Evolutionary conservation across 176 grass and related monocot species (phyloP).

Genomic region (Paspalum vaginatum): DNA sequence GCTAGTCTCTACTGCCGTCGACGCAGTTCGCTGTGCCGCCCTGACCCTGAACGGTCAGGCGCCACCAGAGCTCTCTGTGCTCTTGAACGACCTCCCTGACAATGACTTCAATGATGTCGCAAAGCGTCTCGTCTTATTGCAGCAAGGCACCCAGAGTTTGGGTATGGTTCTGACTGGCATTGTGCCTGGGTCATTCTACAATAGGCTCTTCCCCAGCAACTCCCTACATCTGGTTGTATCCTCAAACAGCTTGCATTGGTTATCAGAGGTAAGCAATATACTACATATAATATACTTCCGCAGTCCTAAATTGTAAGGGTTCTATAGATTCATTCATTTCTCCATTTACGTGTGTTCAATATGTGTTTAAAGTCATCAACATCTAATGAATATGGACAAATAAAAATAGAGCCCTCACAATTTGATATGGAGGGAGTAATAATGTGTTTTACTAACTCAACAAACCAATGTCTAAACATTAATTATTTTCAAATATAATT

Average conservation of each 20-base stretch:
- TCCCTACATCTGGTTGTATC: conserved; percentile 31
- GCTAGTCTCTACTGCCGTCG: background rate
- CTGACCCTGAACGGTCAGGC: background rate
- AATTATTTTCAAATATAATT: too few relatives aligned
- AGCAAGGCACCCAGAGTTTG: background rate
- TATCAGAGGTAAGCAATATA: conserved; percentile 36
- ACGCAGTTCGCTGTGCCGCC: background rate
- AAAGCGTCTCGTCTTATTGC: background rate
- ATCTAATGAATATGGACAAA: too few relatives aligned
- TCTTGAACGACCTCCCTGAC: conserved; percentile 36
- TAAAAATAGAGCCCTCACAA: too few relatives aligned
- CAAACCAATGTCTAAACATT: background rate
- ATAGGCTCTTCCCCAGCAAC: conserved; percentile 29
- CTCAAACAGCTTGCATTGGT: conserved; percentile 34
- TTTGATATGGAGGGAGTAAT: too few relatives aligned
- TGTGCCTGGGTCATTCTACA: conserved; percentile 39
- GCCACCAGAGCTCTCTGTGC: background rate
- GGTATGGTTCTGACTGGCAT: conserved; percentile 5
- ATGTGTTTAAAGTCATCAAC: too few relatives aligned
- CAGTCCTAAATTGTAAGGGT: too few relatives aligned
- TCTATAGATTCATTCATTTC: too few relatives aligned
- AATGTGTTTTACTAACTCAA: background rate
- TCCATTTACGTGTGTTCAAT: too few relatives aligned
- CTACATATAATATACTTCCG: too few relatives aligned
- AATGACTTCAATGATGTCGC: conserved; percentile 43